Conservation (phyloP, 2,329 filamentous ascomycete genomes). For the Hymenoscyphus albidus region DNA sequence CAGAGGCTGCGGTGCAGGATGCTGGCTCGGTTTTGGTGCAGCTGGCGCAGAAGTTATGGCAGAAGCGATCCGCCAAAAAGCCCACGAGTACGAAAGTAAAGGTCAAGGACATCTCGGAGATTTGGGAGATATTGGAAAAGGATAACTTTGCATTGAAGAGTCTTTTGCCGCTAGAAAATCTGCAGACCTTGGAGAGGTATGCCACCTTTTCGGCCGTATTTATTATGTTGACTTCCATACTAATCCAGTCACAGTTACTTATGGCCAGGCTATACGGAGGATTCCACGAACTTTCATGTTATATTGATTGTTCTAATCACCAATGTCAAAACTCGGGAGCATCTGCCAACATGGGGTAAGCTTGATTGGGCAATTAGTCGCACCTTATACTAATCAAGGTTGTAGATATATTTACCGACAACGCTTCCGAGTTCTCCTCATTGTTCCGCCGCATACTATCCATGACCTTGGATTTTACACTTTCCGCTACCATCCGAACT, state of each 20-base stretch:
- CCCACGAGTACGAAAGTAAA: conserved; percentile 68
- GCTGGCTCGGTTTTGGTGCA: conserved; percentile 65
- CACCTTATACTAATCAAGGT: conserved; percentile 5
- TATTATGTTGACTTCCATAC: conserved; percentile 10
- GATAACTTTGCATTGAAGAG: conserved; percentile 74
- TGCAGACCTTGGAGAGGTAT: conserved; percentile 84
- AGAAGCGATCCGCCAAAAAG: conserved; percentile 58
- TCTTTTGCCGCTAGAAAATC: conserved; percentile 78
- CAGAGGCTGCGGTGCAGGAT: conserved; percentile 65
- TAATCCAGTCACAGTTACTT: conserved; percentile 62
- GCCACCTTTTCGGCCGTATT: conserved; percentile 16
- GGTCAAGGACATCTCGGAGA: conserved; percentile 70
- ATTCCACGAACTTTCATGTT: conserved; percentile 88
- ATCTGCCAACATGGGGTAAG: conserved; percentile 81
- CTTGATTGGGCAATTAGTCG: conserved; percentile 3
- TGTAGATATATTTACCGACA: conserved; percentile 69
- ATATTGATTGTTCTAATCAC: conserved; percentile 80
- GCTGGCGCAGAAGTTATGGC: conserved; percentile 81
- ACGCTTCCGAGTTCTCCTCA: conserved; percentile 76
- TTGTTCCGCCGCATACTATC: conserved; percentile 88
- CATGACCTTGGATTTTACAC: conserved; percentile 70
- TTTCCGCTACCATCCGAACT: conserved; percentile 65
- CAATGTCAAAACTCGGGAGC: conserved; percentile 84
- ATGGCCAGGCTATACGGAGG: conserved; percentile 88
- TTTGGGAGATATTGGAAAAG: conserved; percentile 85